phyloP scores from a whole-genome alignment of 306 rosid genomes.

The Quercus glauca region DNA sequence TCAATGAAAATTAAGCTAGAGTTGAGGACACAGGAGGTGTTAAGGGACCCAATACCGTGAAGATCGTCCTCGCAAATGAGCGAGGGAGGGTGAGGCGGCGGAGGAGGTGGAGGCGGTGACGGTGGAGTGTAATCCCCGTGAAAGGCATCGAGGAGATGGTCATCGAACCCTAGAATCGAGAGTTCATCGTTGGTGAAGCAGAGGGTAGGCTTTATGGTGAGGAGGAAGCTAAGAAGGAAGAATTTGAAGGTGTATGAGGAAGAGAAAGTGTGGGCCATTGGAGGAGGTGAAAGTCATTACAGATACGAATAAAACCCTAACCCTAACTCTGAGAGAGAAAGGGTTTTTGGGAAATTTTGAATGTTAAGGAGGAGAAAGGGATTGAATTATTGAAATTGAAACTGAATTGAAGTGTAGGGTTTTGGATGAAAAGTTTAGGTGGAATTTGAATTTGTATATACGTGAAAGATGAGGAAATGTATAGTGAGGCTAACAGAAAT shows the following conservation, averaged over 20 bases:
- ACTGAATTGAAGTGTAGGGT: neutral
- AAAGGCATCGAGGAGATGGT: slow-evolving; percentile 25
- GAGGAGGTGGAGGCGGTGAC: slow-evolving; percentile 80
- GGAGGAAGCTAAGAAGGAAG: slow-evolving; percentile 13
- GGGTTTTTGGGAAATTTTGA: neutral
- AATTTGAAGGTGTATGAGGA: slow-evolving; percentile 9
- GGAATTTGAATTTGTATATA: too few relatives aligned
- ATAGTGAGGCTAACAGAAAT: too few relatives aligned
- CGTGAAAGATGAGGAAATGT: too few relatives aligned
- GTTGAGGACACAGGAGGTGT: slow-evolving; percentile 63
- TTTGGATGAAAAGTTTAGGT: neutral
- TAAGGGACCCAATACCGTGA: slow-evolving; percentile 63
- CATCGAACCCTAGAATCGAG: slow-evolving; percentile 44
- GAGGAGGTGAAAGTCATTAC: slow-evolving; percentile 41
- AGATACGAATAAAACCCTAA: slow-evolving; percentile 11
- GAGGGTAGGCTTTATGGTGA: slow-evolving; percentile 23
- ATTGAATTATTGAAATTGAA: neutral
- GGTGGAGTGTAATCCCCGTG: slow-evolving; percentile 83
- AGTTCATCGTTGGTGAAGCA: slow-evolving; percentile 32
- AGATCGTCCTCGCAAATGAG: slow-evolving; percentile 64
- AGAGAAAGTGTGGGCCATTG: slow-evolving; percentile 52
- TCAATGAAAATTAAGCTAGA: slow-evolving; percentile 48
- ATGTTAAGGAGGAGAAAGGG: neutral
- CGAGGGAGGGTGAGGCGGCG: slow-evolving; percentile 80
- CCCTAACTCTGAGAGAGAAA: neutral